Evolutionary conservation across 371 early-diverging fungal species (phyloP), one percentile per base, ranked within the genome.

Genomic region (Smittium culicis): DNA sequence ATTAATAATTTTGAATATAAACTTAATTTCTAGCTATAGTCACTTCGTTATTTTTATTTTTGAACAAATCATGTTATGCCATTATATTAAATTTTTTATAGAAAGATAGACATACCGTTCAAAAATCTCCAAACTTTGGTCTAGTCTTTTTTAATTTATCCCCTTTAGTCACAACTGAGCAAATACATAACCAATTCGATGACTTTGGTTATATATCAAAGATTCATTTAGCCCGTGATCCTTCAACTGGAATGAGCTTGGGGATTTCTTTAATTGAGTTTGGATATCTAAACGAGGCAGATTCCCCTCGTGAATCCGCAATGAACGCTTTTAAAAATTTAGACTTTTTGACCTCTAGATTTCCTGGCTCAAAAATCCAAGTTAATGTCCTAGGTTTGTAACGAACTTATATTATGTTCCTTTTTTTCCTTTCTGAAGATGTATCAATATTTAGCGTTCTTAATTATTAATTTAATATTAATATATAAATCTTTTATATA

Each of bases 181-280:
- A 76, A 33, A 64, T 78, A 57, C 65, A 72, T 1, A 33, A 68
- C 14, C 73, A 69, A 35, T 78, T 78, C 68, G 54, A 61, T 34
- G 29, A 62, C 14, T 78, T 71, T 59, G 78, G 78, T 3, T 68
- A 69, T 2, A 68, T 78, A 25, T 67, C 68, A 33, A 35, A 64
- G 0, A 64, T 78, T 2, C 66, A 71, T 25, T 61, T 78, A 27
- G 77, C 64, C 1, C 69, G 68, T 31, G 79, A 78, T 45, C 74
- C 71, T 27, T 66, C 69, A 14, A 78, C 78, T 1, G 78, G 78
- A 8, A 70, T 73, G 69, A 75, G 78, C 31, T 66, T 78, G 35
- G 78, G 78, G 2, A 54, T 78, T 57, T 78, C 74, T 20, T 66
- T 70, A 2, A 34, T 77, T 25, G 79, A 78, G 30, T 73, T 70